A percentile compares a stretch with the other conserved stretches of the same genome.
Evolutionary conservation across 2,329 filamentous ascomycete species (phyloP).

Genomic region (Phialophora macrospora): DNA sequence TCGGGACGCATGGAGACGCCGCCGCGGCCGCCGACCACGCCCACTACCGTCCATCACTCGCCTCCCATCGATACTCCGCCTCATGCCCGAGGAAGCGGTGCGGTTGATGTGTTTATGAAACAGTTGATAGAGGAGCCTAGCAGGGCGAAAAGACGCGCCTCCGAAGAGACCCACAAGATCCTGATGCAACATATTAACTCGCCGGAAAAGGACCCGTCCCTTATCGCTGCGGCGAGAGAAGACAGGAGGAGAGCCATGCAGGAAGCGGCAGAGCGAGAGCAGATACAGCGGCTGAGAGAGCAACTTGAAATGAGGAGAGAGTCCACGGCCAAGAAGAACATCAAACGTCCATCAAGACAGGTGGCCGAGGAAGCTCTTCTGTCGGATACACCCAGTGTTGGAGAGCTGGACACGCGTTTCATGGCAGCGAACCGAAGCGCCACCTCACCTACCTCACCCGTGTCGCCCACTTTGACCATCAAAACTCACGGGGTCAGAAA

Average conservation of each 20-base stretch:
- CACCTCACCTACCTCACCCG: neutral
- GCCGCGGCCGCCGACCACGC: neutral
- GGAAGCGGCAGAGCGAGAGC: neutral
- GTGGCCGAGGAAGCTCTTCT: conserved; percentile 15
- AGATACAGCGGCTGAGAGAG: neutral
- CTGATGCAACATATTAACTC: neutral
- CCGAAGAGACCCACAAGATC: neutral
- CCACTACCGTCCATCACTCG: neutral
- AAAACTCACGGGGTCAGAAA: conserved; percentile 8
- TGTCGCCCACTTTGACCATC: conserved; percentile 1
- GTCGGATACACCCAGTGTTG: conserved; percentile 19
- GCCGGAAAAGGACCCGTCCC: neutral
- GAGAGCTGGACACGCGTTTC: conserved; percentile 2
- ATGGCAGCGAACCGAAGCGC: neutral
- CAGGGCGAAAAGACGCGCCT: neutral
- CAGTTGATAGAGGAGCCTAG: conserved; percentile 1
- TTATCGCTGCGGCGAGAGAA: neutral
- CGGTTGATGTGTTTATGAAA: conserved; percentile 7
- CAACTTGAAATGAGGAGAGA: neutral
- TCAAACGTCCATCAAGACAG: neutral
- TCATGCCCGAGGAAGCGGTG: neutral
- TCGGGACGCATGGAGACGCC: neutral
- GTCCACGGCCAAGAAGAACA: neutral
- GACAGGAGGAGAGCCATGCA: neutral
- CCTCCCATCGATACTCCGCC: conserved; percentile 4